Conservation (phyloP, 352 stramenopile species). For the Pythium guiyangense region DNA sequence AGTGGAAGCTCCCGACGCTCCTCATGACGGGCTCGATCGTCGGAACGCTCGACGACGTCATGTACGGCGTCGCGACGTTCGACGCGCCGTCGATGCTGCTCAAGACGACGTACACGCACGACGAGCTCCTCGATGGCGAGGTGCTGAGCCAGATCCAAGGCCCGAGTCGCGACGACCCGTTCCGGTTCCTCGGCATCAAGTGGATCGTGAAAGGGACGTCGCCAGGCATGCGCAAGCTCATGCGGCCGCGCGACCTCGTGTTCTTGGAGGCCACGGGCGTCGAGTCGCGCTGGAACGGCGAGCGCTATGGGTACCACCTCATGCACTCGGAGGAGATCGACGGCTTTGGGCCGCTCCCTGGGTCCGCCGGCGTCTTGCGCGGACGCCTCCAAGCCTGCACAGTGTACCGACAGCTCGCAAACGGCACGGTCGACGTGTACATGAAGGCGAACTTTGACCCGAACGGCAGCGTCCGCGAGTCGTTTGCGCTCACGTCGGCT, state of each 20-base stretch:
- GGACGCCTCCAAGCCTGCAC: conserved; percentile 6
- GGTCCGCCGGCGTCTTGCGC: neutral
- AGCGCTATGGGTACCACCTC: conserved; percentile 14
- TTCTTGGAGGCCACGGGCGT: conserved; percentile 36
- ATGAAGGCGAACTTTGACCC: conserved; percentile 16
- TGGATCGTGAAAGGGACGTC: conserved; percentile 42
- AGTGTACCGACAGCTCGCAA: conserved; percentile 10
- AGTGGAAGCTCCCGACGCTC: conserved; percentile 43
- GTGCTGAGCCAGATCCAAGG: conserved; percentile 27
- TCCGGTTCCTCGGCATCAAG: conserved; percentile 42
- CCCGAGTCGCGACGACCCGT: conserved; percentile 27
- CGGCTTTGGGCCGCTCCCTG: neutral
- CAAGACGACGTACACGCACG: conserved; percentile 29
- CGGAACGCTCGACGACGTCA: conserved; percentile 56
- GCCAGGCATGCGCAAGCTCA: conserved; percentile 19
- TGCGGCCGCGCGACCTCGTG: conserved; percentile 35
- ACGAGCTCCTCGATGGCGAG: conserved; percentile 35
- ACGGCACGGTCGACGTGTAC: conserved; percentile 17
- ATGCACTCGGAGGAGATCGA: conserved; percentile 12
- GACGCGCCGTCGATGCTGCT: conserved; percentile 32
- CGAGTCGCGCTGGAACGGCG: neutral
- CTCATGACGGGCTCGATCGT: conserved; percentile 40
- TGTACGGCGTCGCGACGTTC: conserved; percentile 44
- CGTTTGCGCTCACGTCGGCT: conserved; percentile 10
- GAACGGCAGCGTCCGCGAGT: conserved; percentile 6